Evolutionary conservation across 2,329 filamentous ascomycete species (phyloP), one percentile per base, ranked within the genome.

Genomic region (Massarina eburnea): DNA sequence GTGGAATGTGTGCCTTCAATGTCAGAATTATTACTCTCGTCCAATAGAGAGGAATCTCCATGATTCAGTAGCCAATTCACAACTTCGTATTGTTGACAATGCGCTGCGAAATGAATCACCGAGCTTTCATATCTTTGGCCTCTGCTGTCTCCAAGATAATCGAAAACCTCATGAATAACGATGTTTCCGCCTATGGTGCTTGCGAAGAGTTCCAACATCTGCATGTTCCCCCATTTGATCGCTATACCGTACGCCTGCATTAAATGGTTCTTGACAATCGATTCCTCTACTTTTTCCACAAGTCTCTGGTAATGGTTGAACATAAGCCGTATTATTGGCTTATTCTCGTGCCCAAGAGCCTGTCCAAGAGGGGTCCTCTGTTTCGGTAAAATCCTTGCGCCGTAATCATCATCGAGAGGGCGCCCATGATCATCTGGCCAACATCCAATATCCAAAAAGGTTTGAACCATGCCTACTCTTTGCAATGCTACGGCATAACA

Each of bases 391-490:
- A n/a, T 5, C 8, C 36, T n/a, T 8, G 7, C 4, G n/a, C 20
- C 9, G 20, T 12, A 24, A 24, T 19, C 36, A 10, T 24, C 15
- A 12, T 18, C 34, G 17, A 19, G 34, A 9, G 34, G 18, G 8
- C n/a, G n/a, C n/a, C n/a, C n/a, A 26, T 10, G 24, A 24, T 38
- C 19, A 38, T 41, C 26, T 33, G 39, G 39, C 39, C 19, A 33
- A 3, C 18, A 21, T 22, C 26, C 39, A 4, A 3, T 6, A 3
- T 22, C 27, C 14, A 41, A 20, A 3, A 41, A 33, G 14, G 18
- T 10, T 2, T 8, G 3, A 4, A 41, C 12, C 27, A 41, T 34
- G 6, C 29, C 19, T 22, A 12, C 39, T 41, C 27, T 32, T 33
- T 26, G n/a, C 5, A 2, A 20, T 30, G 15, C 2, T 4, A 3